Conservation (phyloP, 2,329 filamentous ascomycete genomes). For the Fusarium tupiense region DNA sequence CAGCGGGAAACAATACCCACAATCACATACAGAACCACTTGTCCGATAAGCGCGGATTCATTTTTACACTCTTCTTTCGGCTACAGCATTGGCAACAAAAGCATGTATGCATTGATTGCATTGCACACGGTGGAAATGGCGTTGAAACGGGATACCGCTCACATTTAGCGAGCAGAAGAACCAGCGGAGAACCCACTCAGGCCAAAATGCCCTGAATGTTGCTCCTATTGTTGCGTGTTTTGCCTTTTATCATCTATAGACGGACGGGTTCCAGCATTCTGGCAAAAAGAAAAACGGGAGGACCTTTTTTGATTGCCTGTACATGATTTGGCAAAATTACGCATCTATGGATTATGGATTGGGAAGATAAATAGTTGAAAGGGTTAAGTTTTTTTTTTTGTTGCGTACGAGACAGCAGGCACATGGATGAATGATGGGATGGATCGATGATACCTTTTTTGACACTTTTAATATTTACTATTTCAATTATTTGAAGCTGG, state of each 20-base stretch:
- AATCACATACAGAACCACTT: background rate
- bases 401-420: slow-evolving; percentile 23
- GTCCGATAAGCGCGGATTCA: slow-evolving; percentile 1
- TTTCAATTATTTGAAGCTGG: slow-evolving; percentile 9
- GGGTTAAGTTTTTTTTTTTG: background rate
- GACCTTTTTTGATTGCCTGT: background rate
- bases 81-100: slow-evolving; percentile 27
- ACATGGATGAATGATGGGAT: slow-evolving; percentile 32
- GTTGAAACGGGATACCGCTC: slow-evolving; percentile 27
- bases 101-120: slow-evolving; percentile 31
- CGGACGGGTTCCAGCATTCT: slow-evolving; percentile 28
- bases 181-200: slow-evolving; percentile 3
- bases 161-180: background rate
- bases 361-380: background rate
- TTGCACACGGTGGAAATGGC: slow-evolving; percentile 25
- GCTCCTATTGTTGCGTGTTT: background rate
- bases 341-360: slow-evolving; percentile 9
- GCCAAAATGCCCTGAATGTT: background rate
- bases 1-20: background rate
- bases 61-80: slow-evolving; percentile 4
- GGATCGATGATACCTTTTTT: slow-evolving; percentile 33
- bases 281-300: slow-evolving; percentile 7
- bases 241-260: slow-evolving; percentile 25
- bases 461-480: slow-evolving; percentile 13
- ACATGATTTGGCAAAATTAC: slow-evolving; percentile 5